Base-by-base conservation (phyloP, 179 eudicot species). In the Camellia oleifera region DNA sequence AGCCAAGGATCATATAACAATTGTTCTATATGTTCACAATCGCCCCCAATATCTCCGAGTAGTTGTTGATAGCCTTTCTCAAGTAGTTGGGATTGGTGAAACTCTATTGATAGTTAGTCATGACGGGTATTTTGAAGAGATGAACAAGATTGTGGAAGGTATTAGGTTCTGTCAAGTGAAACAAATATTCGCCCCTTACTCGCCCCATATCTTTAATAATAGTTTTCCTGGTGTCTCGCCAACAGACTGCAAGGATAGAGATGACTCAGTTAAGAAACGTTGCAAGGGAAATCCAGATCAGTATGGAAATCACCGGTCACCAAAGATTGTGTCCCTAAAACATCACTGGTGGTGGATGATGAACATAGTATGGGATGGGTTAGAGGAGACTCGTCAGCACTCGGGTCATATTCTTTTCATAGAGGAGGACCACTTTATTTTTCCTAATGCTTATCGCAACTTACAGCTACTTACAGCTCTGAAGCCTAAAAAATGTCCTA, bases 331-430 rank as follows among this genome's bases (percentile, higher is more conserved):
- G 73, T 94, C 98, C 1, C 81, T 95, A 84, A 95, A 95, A 87
- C 99, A 94, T 88, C 99, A 95, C 83, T 95, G 99, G 99, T 95
- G 99, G 99, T 95, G 99, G 99, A 94, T 95, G 99, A 92, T 95
- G 99, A 95, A 95, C 79, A 92, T 91, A 0, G 93, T 95, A 10
- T 95, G 98, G 99, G 94, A 95, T 75, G 98, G 98, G 54, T 82
- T 95, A 66, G 75, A 81, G 71, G 99, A 95, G 85, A 95, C 98
- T 57, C 74, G 62, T 66, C 78, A 67, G 73, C 94, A 94, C 78
- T 82, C 77, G 4, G 98, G 98, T 71, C 92, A 95, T 86, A 82
- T 94, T 71, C 97, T 95, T 76, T 95, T 95, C 81, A 90, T 95
- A n/a, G 99, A 95, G 81, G 99, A 95, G 83, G 99, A 95, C 72